Evolutionary conservation across 352 stramenopile species (phyloP).

Genomic region (Achlya hypogyna): DNA sequence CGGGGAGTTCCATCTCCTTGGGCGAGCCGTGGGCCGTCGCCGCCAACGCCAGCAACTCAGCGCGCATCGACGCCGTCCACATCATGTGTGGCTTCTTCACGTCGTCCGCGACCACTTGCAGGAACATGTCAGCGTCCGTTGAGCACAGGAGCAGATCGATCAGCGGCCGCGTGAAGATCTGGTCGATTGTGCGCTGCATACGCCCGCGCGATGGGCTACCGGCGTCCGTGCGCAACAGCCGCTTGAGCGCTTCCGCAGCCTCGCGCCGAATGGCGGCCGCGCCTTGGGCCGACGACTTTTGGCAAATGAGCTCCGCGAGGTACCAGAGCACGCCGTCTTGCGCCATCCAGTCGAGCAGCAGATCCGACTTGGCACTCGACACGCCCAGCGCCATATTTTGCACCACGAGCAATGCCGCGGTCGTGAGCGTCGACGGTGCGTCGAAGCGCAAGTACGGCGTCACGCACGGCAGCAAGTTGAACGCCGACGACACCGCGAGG

Average conservation of each 20-base stretch:
- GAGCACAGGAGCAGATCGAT: constrained; percentile 56
- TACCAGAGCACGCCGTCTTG: constrained; percentile 81
- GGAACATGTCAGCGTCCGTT: constrained; percentile 49
- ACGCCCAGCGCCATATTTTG: constrained; percentile 66
- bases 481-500: constrained; percentile 46
- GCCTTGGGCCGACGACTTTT: constrained; percentile 31
- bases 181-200: constrained; percentile 80
- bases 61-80: constrained; percentile 79
- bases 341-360: constrained; percentile 65
- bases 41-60: constrained; percentile 57
- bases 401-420: constrained; percentile 72
- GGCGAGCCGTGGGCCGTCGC: constrained; percentile 36
- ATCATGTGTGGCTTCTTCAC: constrained; percentile 76
- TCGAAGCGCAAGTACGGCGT: constrained; percentile 42
- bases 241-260: constrained; percentile 58
- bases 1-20: constrained; percentile 62
- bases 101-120: constrained; percentile 61
- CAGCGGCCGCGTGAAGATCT: constrained; percentile 64
- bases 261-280: constrained; percentile 12
- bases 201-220: constrained; percentile 57
- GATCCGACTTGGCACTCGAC: constrained; percentile 70
- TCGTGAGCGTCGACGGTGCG: constrained; percentile 48
- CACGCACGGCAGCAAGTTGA: constrained; percentile 71
- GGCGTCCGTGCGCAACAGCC: constrained; percentile 55
- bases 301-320: constrained; percentile 68